These are phyloP conservation scores for Saccharomycopsis synnaedendra DNA, from an alignment of 805 yeast genomes.

Conservation along the genomic window DNA sequence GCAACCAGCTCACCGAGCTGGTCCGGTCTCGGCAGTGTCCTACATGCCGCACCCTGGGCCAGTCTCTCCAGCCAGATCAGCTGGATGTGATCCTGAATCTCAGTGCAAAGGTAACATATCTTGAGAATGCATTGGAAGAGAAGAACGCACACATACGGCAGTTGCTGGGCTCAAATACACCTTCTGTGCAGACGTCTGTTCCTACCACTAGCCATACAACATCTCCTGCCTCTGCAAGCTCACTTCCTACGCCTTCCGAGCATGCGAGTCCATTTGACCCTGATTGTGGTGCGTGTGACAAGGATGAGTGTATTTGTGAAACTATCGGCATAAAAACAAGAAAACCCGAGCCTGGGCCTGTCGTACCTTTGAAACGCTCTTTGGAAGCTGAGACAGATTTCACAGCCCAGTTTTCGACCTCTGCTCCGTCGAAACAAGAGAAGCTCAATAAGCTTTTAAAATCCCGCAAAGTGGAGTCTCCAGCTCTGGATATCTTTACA, in stretches of 20 bases:
- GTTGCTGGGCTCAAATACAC: background rate
- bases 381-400: slow-evolving; percentile 11
- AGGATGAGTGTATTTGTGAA: slow-evolving; percentile 61
- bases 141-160: background rate
- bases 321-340: slow-evolving; percentile 21
- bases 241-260: slow-evolving; percentile 16
- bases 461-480: background rate
- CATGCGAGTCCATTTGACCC: slow-evolving; percentile 18
- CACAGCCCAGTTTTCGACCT: slow-evolving; percentile 4
- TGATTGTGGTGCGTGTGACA: slow-evolving; percentile 55
- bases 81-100: slow-evolving; percentile 3
- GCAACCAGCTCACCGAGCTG: background rate
- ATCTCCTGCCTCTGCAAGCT: background rate
- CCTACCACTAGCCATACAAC: background rate
- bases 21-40: background rate
- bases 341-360: background rate
- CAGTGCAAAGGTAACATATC: slow-evolving; percentile 6
- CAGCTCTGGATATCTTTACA: slow-evolving; percentile 4
- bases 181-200: too few relatives aligned
- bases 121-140: slow-evolving; percentile 7
- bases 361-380: slow-evolving; percentile 10
- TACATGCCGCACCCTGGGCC: background rate
- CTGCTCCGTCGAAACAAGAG: slow-evolving; percentile 13
- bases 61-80: background rate
- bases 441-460: slow-evolving; percentile 1